Conservation (phyloP, 1,284 basidiomycete species). For the Somion occarium region DNA sequence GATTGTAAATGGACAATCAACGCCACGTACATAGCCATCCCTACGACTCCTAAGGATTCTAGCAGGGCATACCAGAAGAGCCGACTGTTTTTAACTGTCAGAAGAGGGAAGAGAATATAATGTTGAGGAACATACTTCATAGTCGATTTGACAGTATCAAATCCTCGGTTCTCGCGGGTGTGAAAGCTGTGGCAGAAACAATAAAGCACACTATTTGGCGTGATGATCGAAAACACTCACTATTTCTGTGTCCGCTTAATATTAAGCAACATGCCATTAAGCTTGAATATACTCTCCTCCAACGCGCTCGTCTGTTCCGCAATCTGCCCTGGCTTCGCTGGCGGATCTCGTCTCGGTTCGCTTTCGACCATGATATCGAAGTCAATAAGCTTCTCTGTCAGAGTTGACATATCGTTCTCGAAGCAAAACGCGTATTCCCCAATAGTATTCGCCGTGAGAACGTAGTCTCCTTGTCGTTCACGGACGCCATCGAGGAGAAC, state of each 20-base stretch:
- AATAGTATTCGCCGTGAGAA: constrained; percentile 89
- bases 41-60: constrained; percentile 72
- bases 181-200: constrained; percentile 52
- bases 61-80: constrained; percentile 88
- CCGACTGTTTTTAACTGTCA: too few species aligned
- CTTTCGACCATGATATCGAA: constrained; percentile 98
- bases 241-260: constrained; percentile 92
- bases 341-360: constrained; percentile 81
- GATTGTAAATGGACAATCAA: constrained; percentile 3
- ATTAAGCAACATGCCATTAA: constrained; percentile 80
- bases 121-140: constrained; percentile 49
- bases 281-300: constrained; percentile 90
- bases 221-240: constrained; percentile 39
- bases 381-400: constrained; percentile 89
- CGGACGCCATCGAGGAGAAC: constrained; percentile 81
- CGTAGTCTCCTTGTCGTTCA: constrained; percentile 95
- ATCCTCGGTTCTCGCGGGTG: constrained; percentile 78
- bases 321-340: constrained; percentile 80
- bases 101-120: too few species aligned
- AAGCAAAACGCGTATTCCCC: constrained; percentile 99
- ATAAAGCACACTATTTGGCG: constrained; percentile 12
- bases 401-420: constrained; percentile 91
- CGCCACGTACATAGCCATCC: constrained; percentile 73
- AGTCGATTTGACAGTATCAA: constrained; percentile 75
- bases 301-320: constrained; percentile 86